A percentile compares a stretch with the other conserved stretches of the same genome.
Evolutionary conservation across 2,329 filamentous ascomycete species (phyloP).

Genomic region (Whalleya microplaca): DNA sequence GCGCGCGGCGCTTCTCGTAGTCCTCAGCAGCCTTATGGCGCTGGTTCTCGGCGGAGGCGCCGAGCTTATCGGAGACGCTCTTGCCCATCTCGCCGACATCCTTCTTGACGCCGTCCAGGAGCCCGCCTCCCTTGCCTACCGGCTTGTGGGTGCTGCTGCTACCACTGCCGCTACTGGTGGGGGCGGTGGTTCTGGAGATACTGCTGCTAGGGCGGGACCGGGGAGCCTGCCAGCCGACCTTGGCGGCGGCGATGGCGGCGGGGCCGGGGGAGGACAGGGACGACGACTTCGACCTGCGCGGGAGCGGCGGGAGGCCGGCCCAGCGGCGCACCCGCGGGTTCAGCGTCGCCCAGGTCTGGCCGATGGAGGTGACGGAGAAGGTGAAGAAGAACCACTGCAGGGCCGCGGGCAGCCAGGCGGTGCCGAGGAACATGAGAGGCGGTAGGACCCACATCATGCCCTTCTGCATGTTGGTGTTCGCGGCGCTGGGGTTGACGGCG

Average conservation of each 20-base stretch:
- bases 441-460: constrained; percentile 49
- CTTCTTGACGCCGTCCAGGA: constrained; percentile 6
- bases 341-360: constrained; percentile 43
- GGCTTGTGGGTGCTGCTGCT: no score
- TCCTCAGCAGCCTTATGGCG: constrained; percentile 30
- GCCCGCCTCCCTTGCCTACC: no score
- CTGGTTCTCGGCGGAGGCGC: constrained; percentile 22
- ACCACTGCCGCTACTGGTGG: no score
- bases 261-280: constrained; percentile 9
- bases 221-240: constrained; percentile 42
- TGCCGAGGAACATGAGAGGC: constrained; percentile 48
- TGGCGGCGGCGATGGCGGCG: not conserved
- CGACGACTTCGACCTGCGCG: no score
- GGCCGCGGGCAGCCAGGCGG: constrained; percentile 51
- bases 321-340: constrained; percentile 45
- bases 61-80: constrained; percentile 39
- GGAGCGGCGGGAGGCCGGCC: constrained; percentile 43
- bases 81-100: constrained; percentile 18
- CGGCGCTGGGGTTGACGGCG: constrained; percentile 36
- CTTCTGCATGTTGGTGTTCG: constrained; percentile 44
- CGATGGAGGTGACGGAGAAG: constrained; percentile 37
- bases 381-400: constrained; percentile 55
- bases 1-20: constrained; percentile 34
- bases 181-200: no score
- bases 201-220: no score